These are phyloP conservation scores for Exophiala dermatitidis DNA, from an alignment of 2,329 filamentous ascomycete genomes.

Conservation along the genomic window DNA sequence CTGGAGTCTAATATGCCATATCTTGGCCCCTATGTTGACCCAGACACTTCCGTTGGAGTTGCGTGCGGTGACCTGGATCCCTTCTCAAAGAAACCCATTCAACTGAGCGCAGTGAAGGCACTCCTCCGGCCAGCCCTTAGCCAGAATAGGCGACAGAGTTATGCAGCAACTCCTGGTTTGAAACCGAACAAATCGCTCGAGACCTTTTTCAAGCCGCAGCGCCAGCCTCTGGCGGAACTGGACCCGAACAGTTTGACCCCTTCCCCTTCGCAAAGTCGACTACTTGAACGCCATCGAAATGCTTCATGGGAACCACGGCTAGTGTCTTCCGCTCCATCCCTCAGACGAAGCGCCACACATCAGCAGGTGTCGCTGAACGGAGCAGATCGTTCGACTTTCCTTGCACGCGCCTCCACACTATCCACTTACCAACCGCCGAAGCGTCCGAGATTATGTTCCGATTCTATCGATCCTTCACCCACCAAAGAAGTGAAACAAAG, in stretches of 20 bases:
- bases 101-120: conserved; percentile 22
- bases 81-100: conserved; percentile 37
- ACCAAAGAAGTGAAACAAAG: conserved; percentile 37
- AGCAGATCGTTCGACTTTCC: conserved; percentile 37
- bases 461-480: conserved; percentile 34
- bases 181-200: conserved; percentile 58
- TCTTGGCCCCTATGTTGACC: conserved; percentile 67
- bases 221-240: conserved; percentile 58
- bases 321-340: conserved; percentile 36
- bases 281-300: conserved; percentile 49
- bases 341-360: conserved; percentile 34
- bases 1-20: conserved; percentile 67
- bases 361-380: conserved; percentile 36
- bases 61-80: conserved; percentile 79
- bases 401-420: conserved; percentile 33
- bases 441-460: conserved; percentile 47
- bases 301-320: conserved; percentile 50
- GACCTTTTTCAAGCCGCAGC: conserved; percentile 58
- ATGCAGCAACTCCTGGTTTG: conserved; percentile 42
- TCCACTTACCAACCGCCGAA: conserved; percentile 45
- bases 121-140: conserved; percentile 31
- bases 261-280: conserved; percentile 56
- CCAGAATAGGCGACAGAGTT: conserved; percentile 36
- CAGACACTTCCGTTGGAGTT: conserved; percentile 63
- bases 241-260: conserved; percentile 61